Evolutionary conservation across 164 flowering plant genomes (phyloP).

Genomic region (Aristolochia californica): DNA sequence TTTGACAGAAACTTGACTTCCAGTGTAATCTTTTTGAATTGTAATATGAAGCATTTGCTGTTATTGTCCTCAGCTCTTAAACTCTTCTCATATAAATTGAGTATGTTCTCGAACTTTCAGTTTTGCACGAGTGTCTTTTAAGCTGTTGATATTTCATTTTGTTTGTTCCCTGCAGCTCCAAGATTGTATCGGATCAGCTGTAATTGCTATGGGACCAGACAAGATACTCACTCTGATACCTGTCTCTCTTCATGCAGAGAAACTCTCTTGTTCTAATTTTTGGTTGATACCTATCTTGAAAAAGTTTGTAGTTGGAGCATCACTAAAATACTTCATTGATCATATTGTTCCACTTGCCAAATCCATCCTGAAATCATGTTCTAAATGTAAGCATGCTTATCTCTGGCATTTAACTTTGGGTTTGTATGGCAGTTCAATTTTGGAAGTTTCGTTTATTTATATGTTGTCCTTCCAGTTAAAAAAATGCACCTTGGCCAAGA

Average conservation of each 20-base stretch:
- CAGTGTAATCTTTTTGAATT: background rate
- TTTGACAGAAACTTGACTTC: background rate
- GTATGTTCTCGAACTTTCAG: background rate
- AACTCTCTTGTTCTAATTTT: conserved; percentile 39
- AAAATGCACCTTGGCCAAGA: conserved; percentile 32
- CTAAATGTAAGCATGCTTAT: conserved; percentile 36
- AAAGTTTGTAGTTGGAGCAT: conserved; percentile 54
- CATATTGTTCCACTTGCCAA: conserved; percentile 70
- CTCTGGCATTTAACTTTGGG: background rate
- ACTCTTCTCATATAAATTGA: background rate
- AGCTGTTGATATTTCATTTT: background rate
- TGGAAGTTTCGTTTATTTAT: conserved; percentile 3
- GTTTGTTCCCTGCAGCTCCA: conserved; percentile 52
- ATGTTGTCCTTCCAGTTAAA: conserved; percentile 33
- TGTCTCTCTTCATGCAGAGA: conserved; percentile 36
- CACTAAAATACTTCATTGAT: conserved; percentile 57
- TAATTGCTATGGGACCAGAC: conserved; percentile 83
- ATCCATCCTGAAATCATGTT: conserved; percentile 36
- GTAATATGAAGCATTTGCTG: background rate
- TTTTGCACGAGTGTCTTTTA: background rate
- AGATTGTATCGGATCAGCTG: conserved; percentile 76
- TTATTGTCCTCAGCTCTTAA: background rate
- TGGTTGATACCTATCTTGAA: conserved; percentile 87
- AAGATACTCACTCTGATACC: conserved; percentile 56
- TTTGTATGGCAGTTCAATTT: background rate